Conservation (phyloP, 495 filamentous ascomycete species). For the Xylaria flabelliformis region DNA sequence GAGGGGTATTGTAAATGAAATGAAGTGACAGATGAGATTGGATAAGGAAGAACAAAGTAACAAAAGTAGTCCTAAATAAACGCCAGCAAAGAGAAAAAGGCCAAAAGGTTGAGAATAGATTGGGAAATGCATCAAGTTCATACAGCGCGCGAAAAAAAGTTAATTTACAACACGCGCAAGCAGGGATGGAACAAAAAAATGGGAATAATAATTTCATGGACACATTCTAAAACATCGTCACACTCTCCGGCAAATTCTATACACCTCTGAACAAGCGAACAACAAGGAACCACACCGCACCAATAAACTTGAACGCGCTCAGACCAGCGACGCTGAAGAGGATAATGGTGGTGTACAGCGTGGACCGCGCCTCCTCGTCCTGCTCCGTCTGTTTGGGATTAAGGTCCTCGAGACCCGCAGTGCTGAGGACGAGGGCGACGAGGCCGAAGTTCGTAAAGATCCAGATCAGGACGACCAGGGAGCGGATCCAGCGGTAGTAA, state of each 20-base stretch:
- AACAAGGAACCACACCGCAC: conserved; percentile 93
- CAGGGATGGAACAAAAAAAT: neutral
- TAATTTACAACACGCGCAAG: neutral
- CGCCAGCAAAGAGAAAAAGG: neutral
- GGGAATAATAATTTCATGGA: neutral
- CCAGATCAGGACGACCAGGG: conserved; percentile 90
- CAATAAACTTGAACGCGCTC: conserved; percentile 87
- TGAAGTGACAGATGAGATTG: neutral
- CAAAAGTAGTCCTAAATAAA: neutral
- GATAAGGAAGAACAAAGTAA: neutral
- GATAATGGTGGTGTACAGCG: conserved; percentile 89
- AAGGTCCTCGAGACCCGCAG: conserved; percentile 78
- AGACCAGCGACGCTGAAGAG: conserved; percentile 91
- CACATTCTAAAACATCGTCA: conserved; percentile 9
- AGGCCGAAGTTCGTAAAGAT: conserved; percentile 96
- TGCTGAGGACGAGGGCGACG: conserved; percentile 82
- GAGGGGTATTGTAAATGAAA: conserved; percentile 7
- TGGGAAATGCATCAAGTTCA: neutral
- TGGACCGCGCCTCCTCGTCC: conserved; percentile 55
- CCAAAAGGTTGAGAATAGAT: neutral
- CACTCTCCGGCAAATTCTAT: conserved; percentile 36
- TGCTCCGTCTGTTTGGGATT: conserved; percentile 52
- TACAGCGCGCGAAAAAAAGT: neutral
- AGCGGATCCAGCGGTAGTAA: conserved; percentile 96
- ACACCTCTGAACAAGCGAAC: conserved; percentile 83